A percentile compares a stretch with the other conserved stretches of the same genome.
Conservation (phyloP, 371 early-diverging fungal species). For the Apophysomyces trapeziformis region DNA sequence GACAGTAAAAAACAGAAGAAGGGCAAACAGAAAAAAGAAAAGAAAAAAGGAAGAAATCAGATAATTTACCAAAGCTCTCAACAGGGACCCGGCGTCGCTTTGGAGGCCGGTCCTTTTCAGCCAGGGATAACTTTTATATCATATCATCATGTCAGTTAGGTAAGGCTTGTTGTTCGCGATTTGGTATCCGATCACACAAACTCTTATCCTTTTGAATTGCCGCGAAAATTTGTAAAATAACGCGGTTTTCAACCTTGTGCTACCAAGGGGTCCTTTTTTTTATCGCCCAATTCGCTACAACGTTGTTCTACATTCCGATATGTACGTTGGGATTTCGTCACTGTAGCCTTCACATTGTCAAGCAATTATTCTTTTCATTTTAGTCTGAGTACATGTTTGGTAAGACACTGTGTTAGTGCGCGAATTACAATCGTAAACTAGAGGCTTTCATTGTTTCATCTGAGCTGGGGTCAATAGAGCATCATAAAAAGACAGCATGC, state of each 20-base stretch:
- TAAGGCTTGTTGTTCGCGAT: background rate
- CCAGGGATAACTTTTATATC: slow-evolving; percentile 36
- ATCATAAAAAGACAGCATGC: no score
- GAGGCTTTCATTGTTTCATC: no score
- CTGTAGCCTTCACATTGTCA: no score
- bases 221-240: slow-evolving; percentile 11
- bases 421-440: no score
- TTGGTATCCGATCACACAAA: slow-evolving; percentile 7
- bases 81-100: slow-evolving; percentile 30
- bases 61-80: slow-evolving; percentile 27
- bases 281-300: background rate
- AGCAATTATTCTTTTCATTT: no score
- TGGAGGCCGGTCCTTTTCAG: slow-evolving; percentile 36
- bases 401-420: no score
- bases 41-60: slow-evolving; percentile 20
- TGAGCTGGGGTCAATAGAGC: no score
- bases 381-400: no score
- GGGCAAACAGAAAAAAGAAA: slow-evolving; percentile 4
- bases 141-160: slow-evolving; percentile 23
- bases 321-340: no score
- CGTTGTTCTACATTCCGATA: no score
- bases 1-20: no score
- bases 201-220: background rate
- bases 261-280: background rate
- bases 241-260: slow-evolving; percentile 1